Percentiles rank a stretch among this genome's conserved stretches.
These are phyloP conservation scores for Apiospora malaysiana DNA, from an alignment of 2,329 filamentous ascomycete genomes.

Conservation along the genomic window DNA sequence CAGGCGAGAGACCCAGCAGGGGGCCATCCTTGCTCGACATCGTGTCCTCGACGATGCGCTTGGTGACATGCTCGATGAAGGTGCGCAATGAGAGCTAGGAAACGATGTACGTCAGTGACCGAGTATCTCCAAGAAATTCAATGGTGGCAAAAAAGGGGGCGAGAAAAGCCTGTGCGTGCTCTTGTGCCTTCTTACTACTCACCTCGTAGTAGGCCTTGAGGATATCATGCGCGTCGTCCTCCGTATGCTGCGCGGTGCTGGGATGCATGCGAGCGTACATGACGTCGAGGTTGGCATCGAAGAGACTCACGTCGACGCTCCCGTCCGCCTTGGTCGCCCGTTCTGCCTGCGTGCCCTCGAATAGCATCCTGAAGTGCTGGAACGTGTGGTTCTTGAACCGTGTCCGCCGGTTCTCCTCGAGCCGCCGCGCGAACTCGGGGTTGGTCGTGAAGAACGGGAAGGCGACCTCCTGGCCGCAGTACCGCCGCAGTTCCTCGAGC, in stretches of 20 bases:
- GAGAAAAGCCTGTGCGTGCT: too few species aligned
- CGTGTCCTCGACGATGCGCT: slow-evolving; percentile 34
- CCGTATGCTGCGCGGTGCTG: slow-evolving; percentile 35
- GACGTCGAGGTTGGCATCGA: background rate
- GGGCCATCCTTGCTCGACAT: slow-evolving; percentile 30
- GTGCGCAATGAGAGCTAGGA: slow-evolving; percentile 37
- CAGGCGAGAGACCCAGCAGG: slow-evolving; percentile 31
- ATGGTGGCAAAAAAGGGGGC: too few species aligned
- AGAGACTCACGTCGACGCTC: background rate
- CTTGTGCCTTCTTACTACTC: slow-evolving; percentile 9
- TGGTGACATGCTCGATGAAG: slow-evolving; percentile 36
- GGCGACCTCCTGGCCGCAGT: slow-evolving; percentile 27
- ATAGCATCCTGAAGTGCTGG: slow-evolving; percentile 8
- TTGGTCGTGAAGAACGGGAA: slow-evolving; percentile 34
- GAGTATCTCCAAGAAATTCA: too few species aligned
- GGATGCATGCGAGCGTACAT: slow-evolving; percentile 32
- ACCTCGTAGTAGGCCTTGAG: slow-evolving; percentile 46
- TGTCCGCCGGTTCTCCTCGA: slow-evolving; percentile 30
- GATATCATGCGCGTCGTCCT: slow-evolving; percentile 43
- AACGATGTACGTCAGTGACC: slow-evolving; percentile 31
- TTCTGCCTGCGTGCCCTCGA: background rate
- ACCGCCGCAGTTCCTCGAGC: slow-evolving; percentile 16
- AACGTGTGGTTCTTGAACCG: slow-evolving; percentile 29
- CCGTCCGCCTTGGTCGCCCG: background rate
- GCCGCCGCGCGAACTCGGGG: slow-evolving; percentile 30